Evolutionary conservation across 768 basidiomycete genomes (phyloP), one percentile per base, ranked within the genome.

Genomic region (Phallus indusiatus): DNA sequence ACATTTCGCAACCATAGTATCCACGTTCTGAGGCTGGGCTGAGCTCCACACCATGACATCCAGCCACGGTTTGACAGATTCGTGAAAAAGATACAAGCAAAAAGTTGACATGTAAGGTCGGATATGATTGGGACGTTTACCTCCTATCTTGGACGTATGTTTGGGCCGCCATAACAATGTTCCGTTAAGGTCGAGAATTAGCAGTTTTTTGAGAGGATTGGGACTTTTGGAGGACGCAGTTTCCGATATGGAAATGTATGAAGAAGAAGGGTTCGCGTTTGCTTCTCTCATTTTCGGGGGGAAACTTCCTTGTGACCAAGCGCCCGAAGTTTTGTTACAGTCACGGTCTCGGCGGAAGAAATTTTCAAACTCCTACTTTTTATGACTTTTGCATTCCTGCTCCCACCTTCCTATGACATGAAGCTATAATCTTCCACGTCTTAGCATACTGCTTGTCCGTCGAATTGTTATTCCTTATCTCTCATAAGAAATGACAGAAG

Each of bases 141-240:
- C 28, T 28, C 28, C 28, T 7, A 3, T 53, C 47, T 18, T 42
- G 64, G 68, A 55, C 64, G 61, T 6, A 70, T 17, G 28, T 36
- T 60, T 60, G 5, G 21, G 11, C 35, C 62, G 62, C 17, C 20
- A 55, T 18, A 90, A 76, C 16, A 90, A 78, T 0, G 86, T 83
- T 14, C 88, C 88, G 63, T 90, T 88, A 28, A 88, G 73, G 67
- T 91, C 88, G 7, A 91, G 76, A 5, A 90, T 76, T 53, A 90
- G 75, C 1, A 90, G 77, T 65, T 90, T 90, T 21, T 84, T 77
- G 5, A 68, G 64, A 16, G 61, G 48, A 6, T 71, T 64, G 0
- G 61, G 24, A 35, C 74, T 57, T 0, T 58, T 33, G 16, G 61
- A 35, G 0, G 77, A 75, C 1, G 69, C 62, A 33, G 64, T 36